phyloP scores from a whole-genome alignment of 1,284 basidiomycete species.

The Golubevia pallescens region DNA sequence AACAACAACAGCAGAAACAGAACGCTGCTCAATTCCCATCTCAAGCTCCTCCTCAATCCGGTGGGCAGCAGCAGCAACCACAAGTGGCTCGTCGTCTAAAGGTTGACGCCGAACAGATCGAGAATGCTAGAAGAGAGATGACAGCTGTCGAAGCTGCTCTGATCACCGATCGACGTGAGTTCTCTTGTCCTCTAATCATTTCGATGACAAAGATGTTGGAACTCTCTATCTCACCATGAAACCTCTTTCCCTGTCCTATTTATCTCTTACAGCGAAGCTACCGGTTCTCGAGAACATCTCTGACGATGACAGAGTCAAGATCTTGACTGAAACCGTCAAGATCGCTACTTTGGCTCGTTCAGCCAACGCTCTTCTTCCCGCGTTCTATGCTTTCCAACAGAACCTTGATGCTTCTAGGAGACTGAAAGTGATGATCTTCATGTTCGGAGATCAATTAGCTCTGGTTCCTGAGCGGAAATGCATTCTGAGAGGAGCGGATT shows the following conservation, averaged over 20 bases:
- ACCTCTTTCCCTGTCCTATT: neutral
- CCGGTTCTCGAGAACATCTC: conserved; percentile 49
- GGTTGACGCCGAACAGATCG: neutral
- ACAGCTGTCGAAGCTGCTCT: neutral
- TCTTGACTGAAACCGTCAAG: conserved; percentile 46
- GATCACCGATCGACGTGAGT: neutral
- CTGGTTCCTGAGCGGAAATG: conserved; percentile 42
- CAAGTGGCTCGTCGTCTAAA: neutral
- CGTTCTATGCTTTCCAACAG: conserved; percentile 56
- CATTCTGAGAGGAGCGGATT: conserved; percentile 42
- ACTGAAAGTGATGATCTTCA: conserved; percentile 59
- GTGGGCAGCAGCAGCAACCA: conserved; percentile 2
- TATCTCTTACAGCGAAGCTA: conserved; percentile 19
- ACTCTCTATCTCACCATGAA: neutral
- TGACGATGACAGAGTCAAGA: conserved; percentile 41
- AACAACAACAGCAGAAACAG: conserved; percentile 14
- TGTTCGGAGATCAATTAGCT: conserved; percentile 57
- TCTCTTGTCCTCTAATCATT: neutral
- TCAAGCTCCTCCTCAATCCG: neutral
- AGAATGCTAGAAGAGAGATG: neutral
- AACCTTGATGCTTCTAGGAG: conserved; percentile 52
- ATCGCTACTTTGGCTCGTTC: conserved; percentile 45
- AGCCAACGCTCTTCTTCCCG: conserved; percentile 49
- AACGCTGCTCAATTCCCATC: neutral
- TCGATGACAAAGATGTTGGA: neutral